Percentiles rank a stretch among this genome's conserved stretches.
phyloP scores from a whole-genome alignment of 2,329 filamentous ascomycete genomes.

The Fusarium decemcellulare region DNA sequence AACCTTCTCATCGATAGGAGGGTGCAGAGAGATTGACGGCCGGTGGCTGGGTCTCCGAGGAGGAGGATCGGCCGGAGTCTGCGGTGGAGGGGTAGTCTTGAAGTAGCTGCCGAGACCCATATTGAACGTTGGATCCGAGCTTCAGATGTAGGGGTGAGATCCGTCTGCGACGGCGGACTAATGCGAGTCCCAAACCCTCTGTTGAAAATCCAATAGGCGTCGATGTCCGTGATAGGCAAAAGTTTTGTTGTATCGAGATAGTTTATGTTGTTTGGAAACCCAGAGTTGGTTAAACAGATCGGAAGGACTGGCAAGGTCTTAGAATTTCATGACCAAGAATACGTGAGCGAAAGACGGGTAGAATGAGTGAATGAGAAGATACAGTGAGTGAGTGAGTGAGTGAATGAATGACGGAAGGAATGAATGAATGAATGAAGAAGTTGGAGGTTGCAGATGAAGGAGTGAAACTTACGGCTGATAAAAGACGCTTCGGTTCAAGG shows the following conservation, averaged over 20 bases:
- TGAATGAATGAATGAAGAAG: constrained; percentile 18
- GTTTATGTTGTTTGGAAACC: neutral
- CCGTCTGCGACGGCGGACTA: neutral
- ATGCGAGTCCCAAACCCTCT: neutral
- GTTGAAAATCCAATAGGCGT: neutral
- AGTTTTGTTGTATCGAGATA: too few species aligned
- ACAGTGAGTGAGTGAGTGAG: constrained; percentile 17
- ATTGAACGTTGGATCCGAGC: constrained; percentile 28
- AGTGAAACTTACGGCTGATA: constrained; percentile 13
- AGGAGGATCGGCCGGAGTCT: constrained; percentile 31
- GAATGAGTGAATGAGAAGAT: constrained; percentile 22
- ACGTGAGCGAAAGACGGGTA: constrained; percentile 15
- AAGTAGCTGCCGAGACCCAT: constrained; percentile 77
- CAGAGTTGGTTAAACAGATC: constrained; percentile 2
- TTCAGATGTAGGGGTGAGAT: neutral
- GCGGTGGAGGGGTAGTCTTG: constrained; percentile 59
- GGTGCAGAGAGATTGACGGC: constrained; percentile 40
- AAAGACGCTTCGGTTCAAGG: constrained; percentile 24
- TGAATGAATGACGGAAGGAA: too few species aligned
- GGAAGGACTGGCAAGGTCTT: constrained; percentile 28
- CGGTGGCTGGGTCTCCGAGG: constrained; percentile 36
- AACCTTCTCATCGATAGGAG: constrained; percentile 55
- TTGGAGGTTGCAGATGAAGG: constrained; percentile 16
- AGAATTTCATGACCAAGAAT: constrained; percentile 16
- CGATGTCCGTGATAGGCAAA: neutral